These are phyloP conservation scores for Myriosclerotinia curreyana DNA, from an alignment of 2,329 filamentous ascomycete genomes.

Conservation along the genomic window DNA sequence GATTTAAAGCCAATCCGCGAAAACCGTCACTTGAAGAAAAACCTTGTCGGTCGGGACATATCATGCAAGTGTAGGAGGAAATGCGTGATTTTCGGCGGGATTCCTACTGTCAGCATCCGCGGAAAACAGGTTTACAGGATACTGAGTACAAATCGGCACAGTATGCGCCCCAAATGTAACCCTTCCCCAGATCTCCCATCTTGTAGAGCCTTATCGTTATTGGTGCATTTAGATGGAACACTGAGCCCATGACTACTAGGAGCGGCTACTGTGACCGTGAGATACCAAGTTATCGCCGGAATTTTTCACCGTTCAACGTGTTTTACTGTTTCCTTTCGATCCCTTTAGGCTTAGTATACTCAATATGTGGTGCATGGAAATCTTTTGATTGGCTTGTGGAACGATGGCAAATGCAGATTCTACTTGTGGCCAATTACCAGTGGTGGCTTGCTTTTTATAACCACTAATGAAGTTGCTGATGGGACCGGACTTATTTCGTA, in stretches of 20 bases:
- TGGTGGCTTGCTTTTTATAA: background rate
- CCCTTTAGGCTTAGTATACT: background rate
- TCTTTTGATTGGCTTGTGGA: background rate
- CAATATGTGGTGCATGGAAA: background rate
- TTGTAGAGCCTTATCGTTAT: background rate
- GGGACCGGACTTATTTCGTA: no score
- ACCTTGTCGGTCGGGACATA: background rate
- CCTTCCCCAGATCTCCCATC: background rate
- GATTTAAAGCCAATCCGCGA: background rate
- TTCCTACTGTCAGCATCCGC: background rate
- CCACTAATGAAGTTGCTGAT: background rate
- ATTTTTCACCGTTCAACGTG: background rate
- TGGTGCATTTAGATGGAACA: background rate
- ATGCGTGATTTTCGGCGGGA: background rate
- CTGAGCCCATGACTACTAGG: background rate
- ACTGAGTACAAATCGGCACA: background rate
- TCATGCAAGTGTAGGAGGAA: background rate
- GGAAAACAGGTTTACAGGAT: background rate
- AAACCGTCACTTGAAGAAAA: background rate
- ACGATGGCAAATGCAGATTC: background rate
- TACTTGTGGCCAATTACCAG: background rate
- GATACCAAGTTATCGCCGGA: constrained; percentile 6
- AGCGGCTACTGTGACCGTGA: background rate
- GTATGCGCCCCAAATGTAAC: background rate
- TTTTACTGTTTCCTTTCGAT: background rate